A percentile compares a stretch with the other conserved stretches of the same genome.
phyloP scores from a whole-genome alignment of 2,329 filamentous ascomycete species.

The Apiospora marii region DNA sequence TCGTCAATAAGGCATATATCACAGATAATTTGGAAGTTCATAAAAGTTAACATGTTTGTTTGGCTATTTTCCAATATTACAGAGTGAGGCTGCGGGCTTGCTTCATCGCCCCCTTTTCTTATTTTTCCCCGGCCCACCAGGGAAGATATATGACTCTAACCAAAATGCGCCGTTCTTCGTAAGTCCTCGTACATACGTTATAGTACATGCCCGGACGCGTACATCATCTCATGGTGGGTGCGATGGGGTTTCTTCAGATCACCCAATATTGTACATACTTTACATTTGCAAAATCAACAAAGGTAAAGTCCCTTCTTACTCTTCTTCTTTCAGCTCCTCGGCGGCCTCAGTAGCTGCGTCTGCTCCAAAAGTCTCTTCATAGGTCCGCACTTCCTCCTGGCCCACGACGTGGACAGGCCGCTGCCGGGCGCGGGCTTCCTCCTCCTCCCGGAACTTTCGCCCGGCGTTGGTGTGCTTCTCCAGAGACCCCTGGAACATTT shows the following conservation, averaged over 20 bases:
- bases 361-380: constrained; percentile 45
- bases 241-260: background rate
- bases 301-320: background rate
- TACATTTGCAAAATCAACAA: background rate
- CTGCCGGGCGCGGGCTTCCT: constrained; percentile 60
- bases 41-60: background rate
- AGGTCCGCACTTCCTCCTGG: constrained; percentile 43
- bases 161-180: background rate
- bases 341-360: background rate
- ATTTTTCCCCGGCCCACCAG: background rate
- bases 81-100: constrained; percentile 11
- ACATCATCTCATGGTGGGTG: background rate
- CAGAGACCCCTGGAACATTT: constrained; percentile 53
- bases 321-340: background rate
- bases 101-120: background rate
- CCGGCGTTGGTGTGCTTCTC: constrained; percentile 59
- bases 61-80: constrained; percentile 16
- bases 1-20: background rate
- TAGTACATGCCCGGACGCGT: background rate
- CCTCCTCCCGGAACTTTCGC: constrained; percentile 60
- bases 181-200: background rate
- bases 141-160: background rate
- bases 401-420: constrained; percentile 58
- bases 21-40: background rate
- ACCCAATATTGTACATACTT: constrained; percentile 7